These are phyloP conservation scores for Lentinus brumalis DNA, from an alignment of 768 basidiomycete species.

Conservation along the genomic window DNA sequence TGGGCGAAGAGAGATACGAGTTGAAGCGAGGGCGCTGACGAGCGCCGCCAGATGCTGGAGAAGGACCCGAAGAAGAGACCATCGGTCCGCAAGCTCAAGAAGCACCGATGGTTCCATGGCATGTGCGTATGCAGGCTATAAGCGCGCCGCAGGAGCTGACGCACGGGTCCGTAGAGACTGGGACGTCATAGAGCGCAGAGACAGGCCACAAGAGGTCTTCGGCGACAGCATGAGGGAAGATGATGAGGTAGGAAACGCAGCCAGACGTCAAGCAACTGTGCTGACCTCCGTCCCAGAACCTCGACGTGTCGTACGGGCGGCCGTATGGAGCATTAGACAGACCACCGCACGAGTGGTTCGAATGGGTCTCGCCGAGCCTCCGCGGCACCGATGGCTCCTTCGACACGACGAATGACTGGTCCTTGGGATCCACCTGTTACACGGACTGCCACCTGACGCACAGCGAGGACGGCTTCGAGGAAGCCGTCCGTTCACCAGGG, in stretches of 20 bases:
- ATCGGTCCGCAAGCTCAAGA: constrained; percentile 15
- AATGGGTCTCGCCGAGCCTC: constrained; percentile 13
- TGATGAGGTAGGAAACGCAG: not conserved
- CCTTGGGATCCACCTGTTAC: constrained; percentile 2
- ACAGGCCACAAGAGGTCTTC: not conserved
- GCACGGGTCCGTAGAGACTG: not conserved
- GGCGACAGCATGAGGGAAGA: not conserved
- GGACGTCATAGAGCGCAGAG: not conserved
- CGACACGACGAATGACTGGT: not conserved
- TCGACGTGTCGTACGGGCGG: constrained; percentile 9
- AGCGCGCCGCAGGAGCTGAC: not conserved
- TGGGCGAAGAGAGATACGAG: not conserved
- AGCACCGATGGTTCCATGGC: constrained; percentile 15
- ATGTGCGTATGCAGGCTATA: constrained; percentile 5
- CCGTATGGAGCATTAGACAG: not conserved
- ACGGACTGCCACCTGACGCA: constrained; percentile 6
- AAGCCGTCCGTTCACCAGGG: not conserved
- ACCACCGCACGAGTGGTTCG: constrained; percentile 16
- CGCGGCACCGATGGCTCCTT: not conserved
- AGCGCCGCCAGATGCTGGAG: constrained; percentile 19
- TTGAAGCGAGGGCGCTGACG: not conserved
- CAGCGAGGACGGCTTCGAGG: constrained; percentile 1
- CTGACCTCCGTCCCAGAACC: not conserved
- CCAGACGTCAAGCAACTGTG: no score
- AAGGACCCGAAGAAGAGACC: constrained; percentile 20